Percentiles rank a stretch among this genome's conserved stretches.
Evolutionary conservation across 805 yeast species (phyloP).

Genomic region (Blastobotrys peoriensis): DNA sequence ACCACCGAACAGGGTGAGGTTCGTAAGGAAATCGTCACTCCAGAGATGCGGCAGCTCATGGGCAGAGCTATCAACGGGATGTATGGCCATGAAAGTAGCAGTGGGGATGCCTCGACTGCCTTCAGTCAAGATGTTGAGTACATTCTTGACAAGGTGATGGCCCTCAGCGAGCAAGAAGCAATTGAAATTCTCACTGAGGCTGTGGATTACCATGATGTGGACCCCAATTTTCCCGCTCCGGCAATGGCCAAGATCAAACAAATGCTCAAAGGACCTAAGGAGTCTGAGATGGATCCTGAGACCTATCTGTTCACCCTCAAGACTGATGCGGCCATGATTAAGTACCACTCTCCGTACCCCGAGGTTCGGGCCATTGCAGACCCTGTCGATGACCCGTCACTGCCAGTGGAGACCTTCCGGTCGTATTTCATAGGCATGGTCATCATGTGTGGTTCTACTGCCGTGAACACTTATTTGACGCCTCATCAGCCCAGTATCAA

Average conservation of each 20-base stretch:
- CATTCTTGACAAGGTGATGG: background rate
- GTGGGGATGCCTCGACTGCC: too few species aligned
- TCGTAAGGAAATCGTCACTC: too few species aligned
- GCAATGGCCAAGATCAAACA: conserved; percentile 32
- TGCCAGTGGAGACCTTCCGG: conserved; percentile 43
- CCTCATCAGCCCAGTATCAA: conserved; percentile 47
- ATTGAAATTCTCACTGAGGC: conserved; percentile 36
- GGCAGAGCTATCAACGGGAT: too few species aligned
- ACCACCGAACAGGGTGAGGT: too few species aligned
- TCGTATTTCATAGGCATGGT: conserved; percentile 31
- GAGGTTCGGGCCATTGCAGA: conserved; percentile 51
- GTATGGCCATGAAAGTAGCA: too few species aligned
- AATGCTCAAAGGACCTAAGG: conserved; percentile 13
- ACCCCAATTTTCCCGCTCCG: conserved; percentile 40
- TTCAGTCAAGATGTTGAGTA: conserved; percentile 1
- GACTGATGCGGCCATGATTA: conserved; percentile 36
- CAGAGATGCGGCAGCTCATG: too few species aligned
- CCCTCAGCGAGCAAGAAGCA: conserved; percentile 33
- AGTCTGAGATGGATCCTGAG: background rate
- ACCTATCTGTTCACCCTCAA: conserved; percentile 18
- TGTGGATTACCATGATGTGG: conserved; percentile 39
- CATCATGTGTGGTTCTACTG: conserved; percentile 48
- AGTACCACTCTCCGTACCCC: conserved; percentile 45
- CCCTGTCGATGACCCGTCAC: conserved; percentile 41
- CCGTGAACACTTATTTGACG: conserved; percentile 49